These are phyloP conservation scores for Acacia concinna DNA, from an alignment of 331 rosid species.

Conservation along the genomic window DNA sequence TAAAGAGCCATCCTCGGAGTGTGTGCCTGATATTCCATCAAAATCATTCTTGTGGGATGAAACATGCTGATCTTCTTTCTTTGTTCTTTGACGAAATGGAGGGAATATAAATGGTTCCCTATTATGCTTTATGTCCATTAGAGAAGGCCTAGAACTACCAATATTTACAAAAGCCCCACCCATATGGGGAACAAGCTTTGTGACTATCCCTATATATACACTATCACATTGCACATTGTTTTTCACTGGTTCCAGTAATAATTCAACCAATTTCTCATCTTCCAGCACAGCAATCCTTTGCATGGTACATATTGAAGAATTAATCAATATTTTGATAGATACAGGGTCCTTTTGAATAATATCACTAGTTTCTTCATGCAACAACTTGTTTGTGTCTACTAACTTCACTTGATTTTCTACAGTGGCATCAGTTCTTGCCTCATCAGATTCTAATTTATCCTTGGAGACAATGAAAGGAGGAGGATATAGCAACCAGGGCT, in stretches of 20 bases:
- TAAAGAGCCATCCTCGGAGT: constrained; percentile 48
- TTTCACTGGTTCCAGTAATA: constrained; percentile 92
- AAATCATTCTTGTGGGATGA: constrained; percentile 40
- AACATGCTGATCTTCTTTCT: constrained; percentile 43
- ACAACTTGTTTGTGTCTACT: constrained; percentile 46
- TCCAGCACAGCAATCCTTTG: constrained; percentile 95
- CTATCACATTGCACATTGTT: constrained; percentile 92
- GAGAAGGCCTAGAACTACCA: constrained; percentile 76
- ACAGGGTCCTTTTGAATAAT: constrained; percentile 50
- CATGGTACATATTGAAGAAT: constrained; percentile 97
- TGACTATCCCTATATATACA: constrained; percentile 79
- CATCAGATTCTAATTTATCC: constrained; percentile 45
- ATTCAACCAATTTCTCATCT: constrained; percentile 78
- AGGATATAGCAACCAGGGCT: constrained; percentile 75
- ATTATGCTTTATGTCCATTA: constrained; percentile 77
- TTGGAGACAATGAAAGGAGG: constrained; percentile 38
- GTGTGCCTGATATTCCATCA: constrained; percentile 42
- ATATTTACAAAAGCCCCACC: constrained; percentile 94
- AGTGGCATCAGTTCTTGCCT: constrained; percentile 41
- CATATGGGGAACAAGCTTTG: constrained; percentile 93
- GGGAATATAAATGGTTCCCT: constrained; percentile 93
- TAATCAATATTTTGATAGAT: constrained; percentile 73
- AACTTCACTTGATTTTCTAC: constrained; percentile 43
- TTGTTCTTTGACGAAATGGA: constrained; percentile 66
- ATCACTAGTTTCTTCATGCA: constrained; percentile 56